Conservation (phyloP, 257 asterid species). For the Sherardia arvensis region DNA sequence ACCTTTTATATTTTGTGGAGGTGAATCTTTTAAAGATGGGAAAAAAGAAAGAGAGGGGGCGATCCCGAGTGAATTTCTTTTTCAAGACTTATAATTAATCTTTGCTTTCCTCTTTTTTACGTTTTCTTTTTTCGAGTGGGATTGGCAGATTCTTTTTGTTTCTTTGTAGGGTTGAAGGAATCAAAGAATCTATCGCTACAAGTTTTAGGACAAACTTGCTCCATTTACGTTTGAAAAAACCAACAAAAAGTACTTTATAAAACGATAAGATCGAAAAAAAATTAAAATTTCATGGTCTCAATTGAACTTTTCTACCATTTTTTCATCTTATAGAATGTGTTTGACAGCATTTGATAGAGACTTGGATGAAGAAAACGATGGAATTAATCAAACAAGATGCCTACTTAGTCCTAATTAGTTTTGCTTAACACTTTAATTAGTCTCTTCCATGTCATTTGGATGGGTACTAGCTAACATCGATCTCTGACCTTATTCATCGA, state of each 20-base stretch:
- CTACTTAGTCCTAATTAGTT: background rate
- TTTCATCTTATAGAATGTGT: background rate
- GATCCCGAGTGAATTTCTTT: conserved; percentile 21
- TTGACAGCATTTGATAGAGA: background rate
- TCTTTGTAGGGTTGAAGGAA: conserved; percentile 59
- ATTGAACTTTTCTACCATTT: background rate
- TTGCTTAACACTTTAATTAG: background rate
- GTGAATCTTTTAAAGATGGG: conserved; percentile 22
- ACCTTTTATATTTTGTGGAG: background rate
- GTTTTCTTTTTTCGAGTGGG: conserved; percentile 25
- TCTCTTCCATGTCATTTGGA: background rate
- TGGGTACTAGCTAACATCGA: background rate
- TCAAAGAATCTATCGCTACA: conserved; percentile 84
- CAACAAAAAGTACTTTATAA: conserved; percentile 28
- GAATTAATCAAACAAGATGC: too few species aligned
- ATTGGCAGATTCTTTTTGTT: conserved; percentile 80
- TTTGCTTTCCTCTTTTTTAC: conserved; percentile 13
- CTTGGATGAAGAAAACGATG: background rate
- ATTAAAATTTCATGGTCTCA: background rate
- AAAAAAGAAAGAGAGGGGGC: conserved; percentile 22
- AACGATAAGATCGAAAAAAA: conserved; percentile 22
- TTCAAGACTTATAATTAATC: conserved; percentile 8
- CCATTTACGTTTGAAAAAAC: conserved; percentile 19
- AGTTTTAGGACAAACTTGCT: conserved; percentile 64
- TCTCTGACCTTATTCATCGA: too few species aligned